Percentiles rank a stretch among this genome's conserved stretches.
phyloP scores from a whole-genome alignment of 2,329 filamentous ascomycete species.

The Alternaria arborescens region DNA sequence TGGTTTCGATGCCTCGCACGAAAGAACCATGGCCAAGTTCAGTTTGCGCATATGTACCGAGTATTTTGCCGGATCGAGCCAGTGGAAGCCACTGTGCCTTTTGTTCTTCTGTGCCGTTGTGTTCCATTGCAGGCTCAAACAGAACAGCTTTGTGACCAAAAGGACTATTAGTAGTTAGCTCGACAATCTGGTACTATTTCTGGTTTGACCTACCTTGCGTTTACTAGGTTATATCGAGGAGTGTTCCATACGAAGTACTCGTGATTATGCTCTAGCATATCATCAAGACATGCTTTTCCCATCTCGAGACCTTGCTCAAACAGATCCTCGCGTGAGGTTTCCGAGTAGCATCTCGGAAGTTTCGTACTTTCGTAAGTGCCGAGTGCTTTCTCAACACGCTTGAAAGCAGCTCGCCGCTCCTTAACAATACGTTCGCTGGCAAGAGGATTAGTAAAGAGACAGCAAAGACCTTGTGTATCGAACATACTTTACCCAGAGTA shows the following conservation, averaged over 20 bases:
- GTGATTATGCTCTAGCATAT: conserved; percentile 28
- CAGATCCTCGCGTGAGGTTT: conserved; percentile 32
- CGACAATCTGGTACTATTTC: too few relatives aligned
- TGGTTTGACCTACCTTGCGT: conserved; percentile 15
- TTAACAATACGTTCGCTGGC: conserved; percentile 16
- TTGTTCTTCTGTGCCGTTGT: conserved; percentile 52
- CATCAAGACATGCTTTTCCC: conserved; percentile 35
- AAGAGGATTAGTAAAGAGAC: neutral
- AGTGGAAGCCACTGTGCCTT: conserved; percentile 52
- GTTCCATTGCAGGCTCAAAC: conserved; percentile 49
- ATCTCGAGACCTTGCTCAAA: conserved; percentile 33
- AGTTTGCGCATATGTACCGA: conserved; percentile 57
- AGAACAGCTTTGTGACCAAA: conserved; percentile 22
- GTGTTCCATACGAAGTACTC: conserved; percentile 31
- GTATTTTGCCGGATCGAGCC: conserved; percentile 53
- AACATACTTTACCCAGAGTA: conserved; percentile 11
- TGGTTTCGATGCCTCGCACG: conserved; percentile 58
- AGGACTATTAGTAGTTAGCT: conserved; percentile 16
- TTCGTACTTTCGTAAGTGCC: conserved; percentile 26
- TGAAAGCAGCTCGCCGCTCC: conserved; percentile 25
- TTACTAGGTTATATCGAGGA: conserved; percentile 22
- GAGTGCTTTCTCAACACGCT: conserved; percentile 23
- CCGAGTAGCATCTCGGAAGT: conserved; percentile 35
- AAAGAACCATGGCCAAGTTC: conserved; percentile 62
- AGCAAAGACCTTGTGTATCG: neutral